Base-by-base conservation (phyloP, 768 basidiomycete species). In the Auricularia auricula-judae region DNA sequence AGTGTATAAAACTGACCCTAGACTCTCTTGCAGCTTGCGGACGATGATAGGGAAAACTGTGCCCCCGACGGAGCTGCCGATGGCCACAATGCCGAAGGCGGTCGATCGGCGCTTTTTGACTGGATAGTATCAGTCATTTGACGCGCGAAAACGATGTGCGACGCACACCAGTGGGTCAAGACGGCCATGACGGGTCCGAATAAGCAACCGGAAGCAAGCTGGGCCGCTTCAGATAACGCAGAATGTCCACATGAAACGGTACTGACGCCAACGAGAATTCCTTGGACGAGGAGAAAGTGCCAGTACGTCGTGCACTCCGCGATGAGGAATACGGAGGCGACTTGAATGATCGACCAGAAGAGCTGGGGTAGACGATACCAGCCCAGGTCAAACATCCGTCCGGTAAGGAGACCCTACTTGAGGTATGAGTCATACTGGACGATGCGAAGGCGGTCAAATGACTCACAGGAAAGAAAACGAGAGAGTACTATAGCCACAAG, bases 251-350 rank as follows among this genome's bases (percentile, higher is more conserved):
- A 23, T 34, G 35, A 1, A 11, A 36, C 3, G 29, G 3, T 65
- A 74, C 86, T 65, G 65, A 88, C 84, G 23, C 89, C 89, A 12
- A 84, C 73, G 0, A 80, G 81, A 43, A 91, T 68, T 0, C 89
- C 89, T 71, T 91, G 89, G 65, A 83, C 89, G 0, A 91, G 78
- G 29, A 91, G 69, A 68, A 91, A 87, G 4, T 91, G 87, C 90
- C 89, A 91, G 69, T 85, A 91, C 64, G 79, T 65, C 11, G 75
- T 86, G 70, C 90, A 91, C 75, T 91, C 77, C 0, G 87, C 87
- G 4, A 81, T 76, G n/a, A 91, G 76, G 68, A 91, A 83, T 0
- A 85, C 86, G 36, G 82, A 78, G 0, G 74, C 66, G 3, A 91
- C 74, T 5, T 89, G 72, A 18, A 84, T 54, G 16, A 74, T 75